Evolutionary conservation across 768 basidiomycete genomes (phyloP).

Genomic region (Pisolithus sp.): DNA sequence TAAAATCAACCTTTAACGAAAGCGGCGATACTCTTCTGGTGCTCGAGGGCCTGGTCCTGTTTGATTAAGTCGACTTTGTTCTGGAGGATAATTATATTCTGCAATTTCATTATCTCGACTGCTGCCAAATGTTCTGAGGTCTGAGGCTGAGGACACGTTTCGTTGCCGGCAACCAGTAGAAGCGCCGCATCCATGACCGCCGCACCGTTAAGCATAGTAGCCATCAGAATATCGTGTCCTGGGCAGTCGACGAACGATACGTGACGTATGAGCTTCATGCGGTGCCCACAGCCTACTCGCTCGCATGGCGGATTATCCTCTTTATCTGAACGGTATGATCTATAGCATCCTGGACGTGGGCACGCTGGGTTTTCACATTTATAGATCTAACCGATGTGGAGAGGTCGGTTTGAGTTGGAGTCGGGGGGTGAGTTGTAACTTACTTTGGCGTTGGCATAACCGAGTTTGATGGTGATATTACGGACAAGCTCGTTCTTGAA

Average conservation of each 20-base stretch:
- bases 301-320: slow-evolving; percentile 93
- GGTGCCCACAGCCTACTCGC: slow-evolving; percentile 82
- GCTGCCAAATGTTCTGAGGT: slow-evolving; percentile 98
- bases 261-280: slow-evolving; percentile 90
- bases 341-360: slow-evolving; percentile 89
- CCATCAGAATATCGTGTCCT: slow-evolving; percentile 99
- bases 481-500: slow-evolving; percentile 99
- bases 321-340: slow-evolving; percentile 90
- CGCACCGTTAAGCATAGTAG: slow-evolving; percentile 99
- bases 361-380: slow-evolving; percentile 94
- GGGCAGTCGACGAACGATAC: slow-evolving; percentile 99
- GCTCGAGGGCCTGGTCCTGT: slow-evolving; percentile 88
- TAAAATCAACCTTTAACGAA: slow-evolving; percentile 80
- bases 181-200: slow-evolving; percentile 99
- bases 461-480: slow-evolving; percentile 99
- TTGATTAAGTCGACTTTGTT: slow-evolving; percentile 99
- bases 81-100: slow-evolving; percentile 96
- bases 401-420: slow-evolving; percentile 2
- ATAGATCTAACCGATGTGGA: slow-evolving; percentile 64
- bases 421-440: slow-evolving; percentile 16
- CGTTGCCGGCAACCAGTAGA: slow-evolving; percentile 93
- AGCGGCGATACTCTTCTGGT: slow-evolving; percentile 90
- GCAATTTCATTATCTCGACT: slow-evolving; percentile 98
- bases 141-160: slow-evolving; percentile 98
- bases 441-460: slow-evolving; percentile 98